These are phyloP conservation scores for Monilinia vaccinii-corymbosi DNA, from an alignment of 2,329 filamentous ascomycete genomes.

Conservation along the genomic window DNA sequence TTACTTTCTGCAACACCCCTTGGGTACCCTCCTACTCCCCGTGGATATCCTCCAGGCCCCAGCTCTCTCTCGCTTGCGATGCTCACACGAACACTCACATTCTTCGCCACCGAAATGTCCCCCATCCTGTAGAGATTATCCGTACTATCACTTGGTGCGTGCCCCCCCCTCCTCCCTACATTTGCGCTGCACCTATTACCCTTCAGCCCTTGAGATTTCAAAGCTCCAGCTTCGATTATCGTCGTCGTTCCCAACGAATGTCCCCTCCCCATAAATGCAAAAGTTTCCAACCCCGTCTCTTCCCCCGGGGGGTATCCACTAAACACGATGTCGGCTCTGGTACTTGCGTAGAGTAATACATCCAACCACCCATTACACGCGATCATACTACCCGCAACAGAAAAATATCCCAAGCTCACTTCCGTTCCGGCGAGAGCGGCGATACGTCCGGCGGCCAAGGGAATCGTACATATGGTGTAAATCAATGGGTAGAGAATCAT, in stretches of 20 bases:
- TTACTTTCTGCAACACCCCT: background rate
- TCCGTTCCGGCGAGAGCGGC: slow-evolving; percentile 47
- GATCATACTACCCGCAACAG: slow-evolving; percentile 50
- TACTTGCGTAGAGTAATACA: slow-evolving; percentile 44
- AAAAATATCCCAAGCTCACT: slow-evolving; percentile 46
- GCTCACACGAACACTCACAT: slow-evolving; percentile 19
- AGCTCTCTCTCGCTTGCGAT: background rate
- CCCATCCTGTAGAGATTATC: slow-evolving; percentile 21
- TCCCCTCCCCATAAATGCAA: slow-evolving; percentile 31
- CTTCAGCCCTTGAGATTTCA: slow-evolving; percentile 1
- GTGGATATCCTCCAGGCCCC: background rate
- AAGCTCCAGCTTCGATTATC: slow-evolving; percentile 12
- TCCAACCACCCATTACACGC: slow-evolving; percentile 48
- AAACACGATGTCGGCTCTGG: slow-evolving; percentile 45
- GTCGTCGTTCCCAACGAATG: slow-evolving; percentile 14
- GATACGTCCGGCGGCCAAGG: slow-evolving; percentile 55
- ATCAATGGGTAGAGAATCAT: slow-evolving; percentile 60
- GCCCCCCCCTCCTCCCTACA: background rate
- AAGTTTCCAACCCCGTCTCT: slow-evolving; percentile 43
- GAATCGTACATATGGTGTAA: slow-evolving; percentile 60
- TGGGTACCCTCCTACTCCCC: background rate
- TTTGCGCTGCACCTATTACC: slow-evolving; percentile 1
- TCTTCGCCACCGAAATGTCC: slow-evolving; percentile 21
- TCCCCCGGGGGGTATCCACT: slow-evolving; percentile 33
- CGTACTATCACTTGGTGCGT: slow-evolving; percentile 12